Evolutionary conservation across 73 alveolate genomes (phyloP), one percentile per base, ranked within the genome.

Genomic region (Breviolum minutum): DNA sequence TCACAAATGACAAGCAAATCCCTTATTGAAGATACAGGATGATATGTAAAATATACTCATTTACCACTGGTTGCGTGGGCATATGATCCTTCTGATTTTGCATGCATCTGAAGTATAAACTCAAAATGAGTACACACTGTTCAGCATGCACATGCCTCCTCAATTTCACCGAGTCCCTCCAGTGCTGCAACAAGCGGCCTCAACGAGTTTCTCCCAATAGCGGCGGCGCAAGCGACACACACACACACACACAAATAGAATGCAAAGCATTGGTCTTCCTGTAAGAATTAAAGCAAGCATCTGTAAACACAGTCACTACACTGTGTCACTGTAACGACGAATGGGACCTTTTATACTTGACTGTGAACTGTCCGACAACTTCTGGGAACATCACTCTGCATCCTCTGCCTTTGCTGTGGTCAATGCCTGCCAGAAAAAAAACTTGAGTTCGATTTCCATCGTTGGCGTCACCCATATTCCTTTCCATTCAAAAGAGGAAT

Each of bases 131-230:
- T 61, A 71, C 0, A n/a, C 13, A 1, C 30, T 27, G 9, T 27
- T 32, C 27, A 22, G 24, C 62, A 24, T 12, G 61, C 13, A 20
- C 12, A 30, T 29, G 77, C 97, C 97, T 90, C 97, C 5, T 90
- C 97, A 12, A 90, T 70, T 8, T 90, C 97, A 54, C 88, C 70
- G 12, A 90, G 88, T 61, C 77, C 88, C 80, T 90, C 97, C 97
- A 90, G 22, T 9, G 97, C 97, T 0, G 74, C 22, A 12, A 73
- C 88, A 2, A 90, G 66, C 13, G 86, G 85, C 96, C 96, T 87
- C 27, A 40, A 66, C 95, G 12, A 8, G 12, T 24, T 24, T 73
- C 30, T 19, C 83, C 10, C 0, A 73, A 19, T 13, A 10, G 60
- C 27, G 9, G 48, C 60, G 27, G 83, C 83, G 12, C 17, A 14